Conservation (phyloP, 2,329 filamentous ascomycete species). For the Blastomyces parvus region DNA sequence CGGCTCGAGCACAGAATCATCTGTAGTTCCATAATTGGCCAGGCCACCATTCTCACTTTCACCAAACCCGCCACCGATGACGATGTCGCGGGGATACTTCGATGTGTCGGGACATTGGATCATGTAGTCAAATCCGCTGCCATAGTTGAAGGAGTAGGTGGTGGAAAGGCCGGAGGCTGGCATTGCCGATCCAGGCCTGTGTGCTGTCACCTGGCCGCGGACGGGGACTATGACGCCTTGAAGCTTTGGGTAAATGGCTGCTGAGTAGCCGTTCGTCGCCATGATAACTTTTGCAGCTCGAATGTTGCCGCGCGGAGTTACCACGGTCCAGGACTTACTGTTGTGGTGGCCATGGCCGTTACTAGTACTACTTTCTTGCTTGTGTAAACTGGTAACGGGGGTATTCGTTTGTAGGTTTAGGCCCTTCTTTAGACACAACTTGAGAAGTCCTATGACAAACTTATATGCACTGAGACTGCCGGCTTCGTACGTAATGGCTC, state of each 20-base stretch:
- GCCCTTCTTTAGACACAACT: slow-evolving; percentile 31
- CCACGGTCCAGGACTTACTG: slow-evolving; percentile 19
- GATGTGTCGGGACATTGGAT: slow-evolving; percentile 20
- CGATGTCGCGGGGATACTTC: slow-evolving; percentile 15
- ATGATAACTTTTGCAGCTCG: slow-evolving; percentile 39
- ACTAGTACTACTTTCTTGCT: not conserved
- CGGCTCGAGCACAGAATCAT: slow-evolving; percentile 14
- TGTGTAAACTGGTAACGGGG: slow-evolving; percentile 19
- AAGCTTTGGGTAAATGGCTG: slow-evolving; percentile 35
- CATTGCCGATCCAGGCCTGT: slow-evolving; percentile 15
- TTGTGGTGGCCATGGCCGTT: not conserved
- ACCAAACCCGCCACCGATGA: slow-evolving; percentile 20
- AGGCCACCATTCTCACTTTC: slow-evolving; percentile 16
- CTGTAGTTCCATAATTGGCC: slow-evolving; percentile 19
- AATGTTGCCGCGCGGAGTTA: slow-evolving; percentile 38
- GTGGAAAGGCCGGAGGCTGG: slow-evolving; percentile 10
- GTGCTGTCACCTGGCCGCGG: slow-evolving; percentile 43
- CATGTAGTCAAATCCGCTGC: slow-evolving; percentile 32
- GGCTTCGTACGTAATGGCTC: slow-evolving; percentile 40
- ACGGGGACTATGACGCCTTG: slow-evolving; percentile 43
- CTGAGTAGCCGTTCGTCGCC: slow-evolving; percentile 48
- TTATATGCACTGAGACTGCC: slow-evolving; percentile 37
- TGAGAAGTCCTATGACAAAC: slow-evolving; percentile 38
- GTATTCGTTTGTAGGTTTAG: slow-evolving; percentile 27
- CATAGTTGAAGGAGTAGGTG: slow-evolving; percentile 20